Conservation (phyloP, 768 basidiomycete species). For the Russula sp. region DNA sequence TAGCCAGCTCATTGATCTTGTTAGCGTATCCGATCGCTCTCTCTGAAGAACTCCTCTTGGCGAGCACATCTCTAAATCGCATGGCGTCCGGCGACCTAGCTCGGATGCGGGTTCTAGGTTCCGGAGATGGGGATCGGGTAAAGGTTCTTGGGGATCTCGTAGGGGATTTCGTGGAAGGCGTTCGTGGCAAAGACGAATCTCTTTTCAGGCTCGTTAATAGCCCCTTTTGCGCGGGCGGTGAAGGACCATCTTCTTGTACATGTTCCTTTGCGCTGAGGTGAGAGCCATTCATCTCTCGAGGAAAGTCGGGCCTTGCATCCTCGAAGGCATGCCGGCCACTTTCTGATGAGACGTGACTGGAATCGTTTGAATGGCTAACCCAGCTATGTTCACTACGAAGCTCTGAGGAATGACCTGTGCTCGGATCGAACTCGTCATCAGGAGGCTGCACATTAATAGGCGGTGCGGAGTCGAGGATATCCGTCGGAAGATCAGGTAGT, state of each 20-base stretch:
- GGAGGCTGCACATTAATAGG: background rate
- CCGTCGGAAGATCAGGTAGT: slow-evolving; percentile 3
- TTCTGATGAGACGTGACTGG: slow-evolving; percentile 22
- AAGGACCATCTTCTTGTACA: slow-evolving; percentile 9
- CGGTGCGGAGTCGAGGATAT: background rate
- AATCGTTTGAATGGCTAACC: slow-evolving; percentile 27
- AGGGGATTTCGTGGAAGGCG: slow-evolving; percentile 42
- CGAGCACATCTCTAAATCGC: slow-evolving; percentile 58
- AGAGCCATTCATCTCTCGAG: background rate
- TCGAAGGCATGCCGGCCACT: slow-evolving; percentile 22
- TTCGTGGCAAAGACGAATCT: slow-evolving; percentile 56
- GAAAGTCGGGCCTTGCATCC: background rate
- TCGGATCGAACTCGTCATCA: background rate
- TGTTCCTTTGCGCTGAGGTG: slow-evolving; percentile 4
- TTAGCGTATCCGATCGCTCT: slow-evolving; percentile 66
- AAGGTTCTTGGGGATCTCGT: slow-evolving; percentile 19
- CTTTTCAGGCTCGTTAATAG: slow-evolving; percentile 35
- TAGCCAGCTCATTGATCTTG: slow-evolving; percentile 78
- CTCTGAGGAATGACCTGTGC: background rate
- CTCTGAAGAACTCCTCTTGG: slow-evolving; percentile 52
- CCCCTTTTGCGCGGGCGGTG: slow-evolving; percentile 24
- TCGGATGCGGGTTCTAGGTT: slow-evolving; percentile 31
- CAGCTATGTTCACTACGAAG: slow-evolving; percentile 29
- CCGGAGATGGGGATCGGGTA: slow-evolving; percentile 23
- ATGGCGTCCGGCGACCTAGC: slow-evolving; percentile 57